phyloP scores from a whole-genome alignment of 305 asterid species.

The Fraxinus ornus region DNA sequence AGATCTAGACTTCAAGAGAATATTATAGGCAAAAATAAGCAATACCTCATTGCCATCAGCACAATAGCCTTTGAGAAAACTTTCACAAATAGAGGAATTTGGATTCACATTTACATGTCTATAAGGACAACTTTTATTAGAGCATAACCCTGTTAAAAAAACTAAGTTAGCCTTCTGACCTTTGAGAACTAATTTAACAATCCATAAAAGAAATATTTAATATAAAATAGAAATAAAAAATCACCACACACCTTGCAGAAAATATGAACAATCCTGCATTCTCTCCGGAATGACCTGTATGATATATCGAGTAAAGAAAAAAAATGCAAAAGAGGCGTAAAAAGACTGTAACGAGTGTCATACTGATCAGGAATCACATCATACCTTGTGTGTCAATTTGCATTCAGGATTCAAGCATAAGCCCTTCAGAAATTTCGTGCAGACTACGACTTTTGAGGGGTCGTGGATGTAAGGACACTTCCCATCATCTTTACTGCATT shows the following conservation, averaged over 20 bases:
- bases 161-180: conserved; percentile 28
- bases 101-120: conserved; percentile 86
- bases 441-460: conserved; percentile 80
- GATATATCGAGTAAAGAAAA: conserved; percentile 30
- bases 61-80: conserved; percentile 91
- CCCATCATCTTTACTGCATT: conserved; percentile 85
- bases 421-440: conserved; percentile 86
- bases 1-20: conserved; percentile 8
- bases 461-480: conserved; percentile 90
- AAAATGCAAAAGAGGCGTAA: conserved; percentile 18
- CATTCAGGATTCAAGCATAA: conserved; percentile 68
- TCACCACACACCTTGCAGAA: conserved; percentile 65
- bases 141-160: conserved; percentile 75
- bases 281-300: conserved; percentile 90
- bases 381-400: conserved; percentile 94
- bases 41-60: conserved; percentile 95
- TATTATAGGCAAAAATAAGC: conserved; percentile 28
- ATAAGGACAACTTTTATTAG: conserved; percentile 85
- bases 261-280: conserved; percentile 97
- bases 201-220: conserved; percentile 5
- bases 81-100: conserved; percentile 69
- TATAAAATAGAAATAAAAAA: background rate
- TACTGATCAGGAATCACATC: conserved; percentile 24
- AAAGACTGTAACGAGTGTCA: conserved; percentile 14
- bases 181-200: conserved; percentile 7